Percentiles rank a stretch among this genome's conserved stretches.
Evolutionary conservation across 2,329 filamentous ascomycete genomes (phyloP).

Genomic region (Neofusicoccum umdonicola): DNA sequence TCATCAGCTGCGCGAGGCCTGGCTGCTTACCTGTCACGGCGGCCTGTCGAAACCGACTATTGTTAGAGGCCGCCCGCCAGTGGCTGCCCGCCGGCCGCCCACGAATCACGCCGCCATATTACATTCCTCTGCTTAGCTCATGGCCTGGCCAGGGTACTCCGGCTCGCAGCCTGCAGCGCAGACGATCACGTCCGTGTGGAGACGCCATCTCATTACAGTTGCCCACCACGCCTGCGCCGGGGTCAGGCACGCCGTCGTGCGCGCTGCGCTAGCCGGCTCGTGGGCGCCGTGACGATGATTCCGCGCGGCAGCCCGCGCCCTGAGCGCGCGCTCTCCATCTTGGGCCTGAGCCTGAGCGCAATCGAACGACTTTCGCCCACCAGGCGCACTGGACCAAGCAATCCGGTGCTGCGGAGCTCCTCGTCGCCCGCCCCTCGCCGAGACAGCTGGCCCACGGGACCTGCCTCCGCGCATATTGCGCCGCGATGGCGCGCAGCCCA

Average conservation of each 20-base stretch:
- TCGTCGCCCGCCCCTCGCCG: not conserved
- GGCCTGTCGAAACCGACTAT: constrained; percentile 10
- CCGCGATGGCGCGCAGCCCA: not conserved
- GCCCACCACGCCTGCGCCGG: not conserved
- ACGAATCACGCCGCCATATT: constrained; percentile 5
- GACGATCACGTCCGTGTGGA: constrained; percentile 5
- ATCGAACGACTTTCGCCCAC: constrained; percentile 5
- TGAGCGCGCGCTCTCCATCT: not conserved
- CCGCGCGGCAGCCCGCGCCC: not conserved
- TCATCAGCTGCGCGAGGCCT: constrained; percentile 1
- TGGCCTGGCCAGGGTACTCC: not conserved
- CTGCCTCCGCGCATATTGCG: constrained; percentile 1
- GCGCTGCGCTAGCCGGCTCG: constrained; percentile 5
- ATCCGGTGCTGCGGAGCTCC: constrained; percentile 4
- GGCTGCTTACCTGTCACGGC: constrained; percentile 6
- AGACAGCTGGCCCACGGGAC: constrained; percentile 4
- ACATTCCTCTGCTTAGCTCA: constrained; percentile 9
- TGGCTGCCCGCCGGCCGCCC: not conserved
- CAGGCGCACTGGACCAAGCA: not conserved
- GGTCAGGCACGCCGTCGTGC: not conserved
- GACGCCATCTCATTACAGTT: constrained; percentile 7
- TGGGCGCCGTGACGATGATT: not conserved
- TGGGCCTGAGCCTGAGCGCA: not conserved
- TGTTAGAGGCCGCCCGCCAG: constrained; percentile 5
- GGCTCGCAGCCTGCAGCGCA: not conserved